Evolutionary conservation across 192 early-diverging fungal species (phyloP), one percentile per base, ranked within the genome.

Genomic region (Entomortierella chlamydospora): DNA sequence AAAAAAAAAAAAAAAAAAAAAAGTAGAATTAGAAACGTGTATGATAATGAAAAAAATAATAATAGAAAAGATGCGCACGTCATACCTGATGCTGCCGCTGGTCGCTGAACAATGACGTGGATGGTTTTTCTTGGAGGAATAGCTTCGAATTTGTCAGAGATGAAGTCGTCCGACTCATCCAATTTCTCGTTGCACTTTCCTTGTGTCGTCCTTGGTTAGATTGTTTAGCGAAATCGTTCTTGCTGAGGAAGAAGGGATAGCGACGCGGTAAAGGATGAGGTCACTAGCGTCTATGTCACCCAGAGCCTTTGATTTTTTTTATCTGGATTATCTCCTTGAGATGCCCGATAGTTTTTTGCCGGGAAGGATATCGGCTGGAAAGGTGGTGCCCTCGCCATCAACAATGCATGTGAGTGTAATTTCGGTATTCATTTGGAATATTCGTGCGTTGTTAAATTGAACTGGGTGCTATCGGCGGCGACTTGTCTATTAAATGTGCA

Each of bases 71-170:
- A 57, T 31, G 33, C 28, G 4, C 31, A 15, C 33, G 56, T 57
- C 30, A 29, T 11, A 9, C 50, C n/a, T 52, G n/a, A n/a, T n/a
- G n/a, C n/a, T n/a, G n/a, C n/a, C 13, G 31, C 25, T 55, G 53
- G 28, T 29, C 22, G 53, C 25, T 55, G 53, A 15, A 37, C 56
- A 57, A 57, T 57, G 56, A 57, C 22, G 20, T 57, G 56, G 33
- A 57, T 37, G 2, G 31, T 37, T 31, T 57, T 37, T 18, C 34
- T 57, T 13, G 29, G 56, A 17, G 56, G 33, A 11, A 34, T 34
- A 17, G 29, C 56, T 37, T 57, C 31, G 18, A 57, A 54, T 4
- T 26, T 28, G n/a, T 54, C 52, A 23, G 56, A 57, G 56, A 57
- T 30, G 31, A 2, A 6, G n/a, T 57, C 52, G 26, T 54, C 52